phyloP scores from a whole-genome alignment of 257 asterid species.

The Rhazya stricta region DNA sequence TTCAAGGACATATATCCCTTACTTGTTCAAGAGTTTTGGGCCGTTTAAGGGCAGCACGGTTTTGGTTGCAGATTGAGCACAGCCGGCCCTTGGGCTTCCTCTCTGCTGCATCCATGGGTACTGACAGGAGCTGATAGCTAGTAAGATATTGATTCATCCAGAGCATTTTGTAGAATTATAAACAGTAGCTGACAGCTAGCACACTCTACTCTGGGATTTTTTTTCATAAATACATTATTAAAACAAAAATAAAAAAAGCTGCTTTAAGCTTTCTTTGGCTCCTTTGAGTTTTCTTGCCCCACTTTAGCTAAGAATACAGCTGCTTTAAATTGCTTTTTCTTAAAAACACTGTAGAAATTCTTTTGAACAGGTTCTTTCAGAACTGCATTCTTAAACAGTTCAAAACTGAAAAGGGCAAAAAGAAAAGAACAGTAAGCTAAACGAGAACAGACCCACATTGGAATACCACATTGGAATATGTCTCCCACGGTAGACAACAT shows the following conservation, averaged over 20 bases:
- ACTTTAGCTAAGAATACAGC: too few relatives aligned
- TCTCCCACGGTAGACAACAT: too few relatives aligned
- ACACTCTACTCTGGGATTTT: not conserved
- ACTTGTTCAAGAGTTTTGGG: conserved; percentile 96
- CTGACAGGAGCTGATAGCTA: not conserved
- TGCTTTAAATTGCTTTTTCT: too few relatives aligned
- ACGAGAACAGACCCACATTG: too few relatives aligned
- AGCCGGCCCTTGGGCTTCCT: conserved; percentile 51
- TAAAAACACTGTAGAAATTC: too few relatives aligned
- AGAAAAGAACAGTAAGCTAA: too few relatives aligned
- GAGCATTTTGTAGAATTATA: not conserved
- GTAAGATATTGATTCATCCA: not conserved
- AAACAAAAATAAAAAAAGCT: not conserved
- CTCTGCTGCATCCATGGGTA: conserved; percentile 20
- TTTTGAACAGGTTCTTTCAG: too few relatives aligned
- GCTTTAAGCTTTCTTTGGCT: too few relatives aligned
- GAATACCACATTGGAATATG: too few relatives aligned
- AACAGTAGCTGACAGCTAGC: not conserved
- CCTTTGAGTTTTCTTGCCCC: too few relatives aligned
- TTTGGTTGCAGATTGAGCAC: conserved; percentile 58
- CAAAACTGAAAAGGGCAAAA: too few relatives aligned
- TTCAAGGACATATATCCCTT: not conserved
- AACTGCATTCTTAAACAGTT: too few relatives aligned
- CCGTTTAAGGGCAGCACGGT: conserved; percentile 82
- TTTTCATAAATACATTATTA: not conserved